Conservation (phyloP, 176 grass and related monocot genomes). For the Oryza brachyantha region DNA sequence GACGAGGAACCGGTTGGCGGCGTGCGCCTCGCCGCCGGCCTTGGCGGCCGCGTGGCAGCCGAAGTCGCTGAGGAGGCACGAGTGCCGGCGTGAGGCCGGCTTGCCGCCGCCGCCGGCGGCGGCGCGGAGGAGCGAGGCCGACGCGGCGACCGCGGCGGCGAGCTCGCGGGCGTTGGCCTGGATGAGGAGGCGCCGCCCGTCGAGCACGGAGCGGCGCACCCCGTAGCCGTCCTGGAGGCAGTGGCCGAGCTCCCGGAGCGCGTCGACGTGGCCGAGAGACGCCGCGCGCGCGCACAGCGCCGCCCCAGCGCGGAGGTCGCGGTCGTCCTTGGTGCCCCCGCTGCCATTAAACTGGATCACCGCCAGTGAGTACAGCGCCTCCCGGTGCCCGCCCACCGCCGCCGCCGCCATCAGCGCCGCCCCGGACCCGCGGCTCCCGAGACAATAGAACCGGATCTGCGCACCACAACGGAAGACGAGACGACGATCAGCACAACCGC, state of each 20-base stretch:
- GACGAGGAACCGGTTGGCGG: constrained; percentile 63
- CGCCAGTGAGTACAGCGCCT: constrained; percentile 78
- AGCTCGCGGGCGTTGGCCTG: constrained; percentile 61
- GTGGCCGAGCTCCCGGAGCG: constrained; percentile 76
- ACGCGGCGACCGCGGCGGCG: neutral
- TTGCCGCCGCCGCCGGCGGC: neutral
- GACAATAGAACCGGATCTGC: constrained; percentile 82
- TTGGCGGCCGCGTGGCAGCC: constrained; percentile 36
- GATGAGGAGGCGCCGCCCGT: constrained; percentile 60
- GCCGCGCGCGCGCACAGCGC: constrained; percentile 72
- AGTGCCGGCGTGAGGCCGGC: neutral
- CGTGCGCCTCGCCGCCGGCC: constrained; percentile 42
- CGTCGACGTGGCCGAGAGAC: constrained; percentile 65
- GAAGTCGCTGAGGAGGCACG: constrained; percentile 48
- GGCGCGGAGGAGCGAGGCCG: constrained; percentile 21
- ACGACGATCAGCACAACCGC: neutral
- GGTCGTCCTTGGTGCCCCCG: constrained; percentile 48
- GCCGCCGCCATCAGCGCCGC: constrained; percentile 62
- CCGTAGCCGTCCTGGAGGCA: constrained; percentile 83
- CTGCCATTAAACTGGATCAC: constrained; percentile 81
- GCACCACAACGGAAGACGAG: neutral
- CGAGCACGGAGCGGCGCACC: constrained; percentile 46
- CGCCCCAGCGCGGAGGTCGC: constrained; percentile 60
- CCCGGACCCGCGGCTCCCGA: constrained; percentile 50
- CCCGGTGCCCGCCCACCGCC: constrained; percentile 60